phyloP scores from a whole-genome alignment of 2,329 filamentous ascomycete genomes.

The Aspergillus calidoustus region DNA sequence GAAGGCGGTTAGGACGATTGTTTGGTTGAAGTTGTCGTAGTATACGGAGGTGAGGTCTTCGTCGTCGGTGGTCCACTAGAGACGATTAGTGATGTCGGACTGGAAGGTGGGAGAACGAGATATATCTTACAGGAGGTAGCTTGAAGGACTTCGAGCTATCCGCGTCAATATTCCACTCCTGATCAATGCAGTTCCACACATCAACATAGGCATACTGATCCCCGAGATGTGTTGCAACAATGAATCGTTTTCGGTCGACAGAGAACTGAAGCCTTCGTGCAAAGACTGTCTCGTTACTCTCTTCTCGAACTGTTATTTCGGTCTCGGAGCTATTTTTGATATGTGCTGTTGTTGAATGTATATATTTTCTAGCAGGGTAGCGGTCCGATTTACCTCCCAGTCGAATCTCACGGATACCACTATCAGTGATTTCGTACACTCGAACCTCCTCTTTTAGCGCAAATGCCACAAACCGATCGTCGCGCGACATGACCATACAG shows the following conservation, averaged over 20 bases:
- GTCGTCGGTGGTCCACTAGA: constrained; percentile 38
- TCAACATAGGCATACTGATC: constrained; percentile 32
- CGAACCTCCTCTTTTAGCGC: constrained; percentile 27
- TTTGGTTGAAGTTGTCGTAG: constrained; percentile 35
- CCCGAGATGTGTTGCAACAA: constrained; percentile 39
- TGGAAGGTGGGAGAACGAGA: neutral
- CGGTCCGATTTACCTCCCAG: constrained; percentile 18
- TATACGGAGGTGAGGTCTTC: constrained; percentile 41
- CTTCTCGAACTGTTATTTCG: constrained; percentile 7
- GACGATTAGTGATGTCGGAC: constrained; percentile 13
- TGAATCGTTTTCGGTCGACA: constrained; percentile 36
- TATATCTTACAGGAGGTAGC: constrained; percentile 24
- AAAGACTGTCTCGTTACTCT: constrained; percentile 30
- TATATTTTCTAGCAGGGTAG: constrained; percentile 14
- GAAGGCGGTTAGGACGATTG: constrained; percentile 35
- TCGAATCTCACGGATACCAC: constrained; percentile 20
- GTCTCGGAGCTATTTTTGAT: neutral
- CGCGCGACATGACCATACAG: constrained; percentile 29
- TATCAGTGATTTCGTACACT: constrained; percentile 26
- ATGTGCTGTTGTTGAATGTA: neutral
- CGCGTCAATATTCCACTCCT: constrained; percentile 24
- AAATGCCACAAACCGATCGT: constrained; percentile 29
- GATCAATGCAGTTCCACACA: constrained; percentile 26
- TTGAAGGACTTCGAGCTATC: constrained; percentile 26
- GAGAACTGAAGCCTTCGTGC: constrained; percentile 41